These are phyloP conservation scores for Lolium rigidum DNA, from an alignment of 176 grass and related monocot species.

Conservation along the genomic window DNA sequence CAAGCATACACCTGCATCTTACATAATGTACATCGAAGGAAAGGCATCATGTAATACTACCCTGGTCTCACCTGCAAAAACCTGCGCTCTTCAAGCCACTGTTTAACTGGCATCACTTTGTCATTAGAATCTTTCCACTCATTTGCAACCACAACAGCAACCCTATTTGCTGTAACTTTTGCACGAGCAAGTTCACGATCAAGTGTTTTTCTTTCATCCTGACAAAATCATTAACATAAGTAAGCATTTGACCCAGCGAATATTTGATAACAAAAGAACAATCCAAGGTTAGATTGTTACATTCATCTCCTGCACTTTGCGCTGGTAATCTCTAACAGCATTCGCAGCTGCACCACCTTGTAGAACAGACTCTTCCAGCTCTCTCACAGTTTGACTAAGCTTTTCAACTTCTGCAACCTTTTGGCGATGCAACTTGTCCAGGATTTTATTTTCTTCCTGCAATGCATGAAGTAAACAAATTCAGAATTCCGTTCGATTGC, in stretches of 20 bases:
- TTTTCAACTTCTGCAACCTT: conserved; percentile 99
- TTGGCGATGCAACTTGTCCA: conserved; percentile 97
- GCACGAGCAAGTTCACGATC: conserved; percentile 96
- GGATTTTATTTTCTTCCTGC: conserved; percentile 98
- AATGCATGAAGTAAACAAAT: conserved; percentile 38
- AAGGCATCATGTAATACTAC: conserved; percentile 34
- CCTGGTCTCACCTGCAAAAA: conserved; percentile 75
- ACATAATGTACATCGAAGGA: conserved; percentile 26
- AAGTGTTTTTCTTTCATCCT: conserved; percentile 97
- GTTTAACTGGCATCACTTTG: conserved; percentile 99
- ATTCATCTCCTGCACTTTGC: conserved; percentile 98
- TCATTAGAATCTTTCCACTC: conserved; percentile 99
- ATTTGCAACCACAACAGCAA: conserved; percentile 95
- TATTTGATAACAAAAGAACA: conserved; percentile 30
- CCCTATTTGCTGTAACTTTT: conserved; percentile 94
- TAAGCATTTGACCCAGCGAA: conserved; percentile 30
- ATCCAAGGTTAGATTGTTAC: conserved; percentile 51
- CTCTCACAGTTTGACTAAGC: conserved; percentile 90
- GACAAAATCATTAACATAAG: conserved; percentile 46
- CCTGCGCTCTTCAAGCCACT: conserved; percentile 98
- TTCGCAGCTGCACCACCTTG: conserved; percentile 87
- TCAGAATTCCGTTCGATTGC: conserved; percentile 10
- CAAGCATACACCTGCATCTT: conserved; percentile 14
- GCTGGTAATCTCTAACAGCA: conserved; percentile 96
- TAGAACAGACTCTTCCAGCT: conserved; percentile 90